Evolutionary conservation across 2,329 filamentous ascomycete genomes (phyloP), one percentile per base, ranked within the genome.

Genomic region (Xylaria sp.): DNA sequence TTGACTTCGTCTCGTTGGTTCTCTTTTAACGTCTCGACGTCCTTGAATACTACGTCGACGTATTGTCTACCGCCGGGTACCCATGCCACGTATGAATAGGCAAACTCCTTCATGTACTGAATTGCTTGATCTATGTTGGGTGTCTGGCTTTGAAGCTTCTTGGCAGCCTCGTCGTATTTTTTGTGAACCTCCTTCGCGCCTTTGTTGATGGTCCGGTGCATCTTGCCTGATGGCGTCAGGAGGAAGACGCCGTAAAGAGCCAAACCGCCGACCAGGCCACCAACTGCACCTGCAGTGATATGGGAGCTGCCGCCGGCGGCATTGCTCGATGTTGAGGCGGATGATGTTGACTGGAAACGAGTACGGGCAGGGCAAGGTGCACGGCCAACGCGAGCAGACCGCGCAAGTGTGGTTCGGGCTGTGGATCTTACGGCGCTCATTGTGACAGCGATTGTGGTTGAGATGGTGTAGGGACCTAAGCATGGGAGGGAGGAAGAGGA

Each of bases 1-100:
- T 92, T 88, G 6, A 91, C 88, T 73, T 93, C 89, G 0, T 89
- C 82, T 47, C 84, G 82, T 74, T 92, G 89, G 71, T 89, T 89
- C 66, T 85, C 77, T 46, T 87, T 84, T 31, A 93, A 82, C 33
- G 83, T 85, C 51, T 92, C 90, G 45, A 91, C 79, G 68, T 92
- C 90, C 23, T 89, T 80, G 76, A 93, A 94, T 0, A 85, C 86
- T 1, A 81, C 77, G 71, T 93, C 89, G 50, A 93, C 85, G 69
- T 90, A 92, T 49, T 81, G 77, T 31, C 84, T 84, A 2, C 87
- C 90, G 12, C 91, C 91, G 0, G 91, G 91, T 31, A 94, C 84
- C 81, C 89, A 91, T 2, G 79, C 80, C 2, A 89, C 88, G 71
- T 93, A 93, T 23, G 87, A 87, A 72, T 86, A 87, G 28, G 87